phyloP scores from a whole-genome alignment of 805 yeast genomes.

The Starmerella riodocensis region DNA sequence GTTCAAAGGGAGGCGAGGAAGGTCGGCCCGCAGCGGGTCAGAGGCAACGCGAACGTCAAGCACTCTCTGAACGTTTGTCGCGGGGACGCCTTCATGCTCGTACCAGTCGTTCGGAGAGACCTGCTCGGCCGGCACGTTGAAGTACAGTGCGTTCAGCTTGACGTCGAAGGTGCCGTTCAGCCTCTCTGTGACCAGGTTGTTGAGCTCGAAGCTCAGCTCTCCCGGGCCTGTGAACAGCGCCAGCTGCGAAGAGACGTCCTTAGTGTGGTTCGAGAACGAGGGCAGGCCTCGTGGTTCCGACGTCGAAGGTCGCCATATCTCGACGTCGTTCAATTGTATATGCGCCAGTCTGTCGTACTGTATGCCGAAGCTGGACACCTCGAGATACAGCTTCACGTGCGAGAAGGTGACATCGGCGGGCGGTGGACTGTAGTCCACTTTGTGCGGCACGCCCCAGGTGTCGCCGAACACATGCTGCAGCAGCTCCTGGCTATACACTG shows the following conservation, averaged over 20 bases:
- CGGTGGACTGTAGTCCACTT: constrained; percentile 26
- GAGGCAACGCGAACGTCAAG: constrained; percentile 1
- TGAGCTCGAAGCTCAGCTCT: constrained; percentile 43
- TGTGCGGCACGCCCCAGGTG: constrained; percentile 26
- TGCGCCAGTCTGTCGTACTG: constrained; percentile 32
- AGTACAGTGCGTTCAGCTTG: constrained; percentile 40
- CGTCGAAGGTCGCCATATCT: constrained; percentile 67
- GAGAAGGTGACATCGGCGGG: constrained; percentile 21
- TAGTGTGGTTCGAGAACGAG: constrained; percentile 39
- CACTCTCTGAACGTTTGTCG: background rate
- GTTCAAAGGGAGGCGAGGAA: constrained; percentile 34
- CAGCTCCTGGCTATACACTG: constrained; percentile 8
- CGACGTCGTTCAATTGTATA: constrained; percentile 40
- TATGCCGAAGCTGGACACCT: constrained; percentile 25
- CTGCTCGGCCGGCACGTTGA: constrained; percentile 18
- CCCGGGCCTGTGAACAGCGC: constrained; percentile 35
- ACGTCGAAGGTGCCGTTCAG: constrained; percentile 51
- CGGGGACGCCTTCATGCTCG: constrained; percentile 3
- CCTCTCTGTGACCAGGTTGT: constrained; percentile 40
- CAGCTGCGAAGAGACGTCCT: constrained; percentile 51
- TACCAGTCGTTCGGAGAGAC: constrained; percentile 9
- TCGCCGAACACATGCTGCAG: constrained; percentile 25
- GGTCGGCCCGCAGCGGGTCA: background rate
- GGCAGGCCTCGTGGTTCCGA: constrained; percentile 50
- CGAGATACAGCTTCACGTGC: constrained; percentile 26